Evolutionary conservation across 2,329 filamentous ascomycete species (phyloP).

Genomic region (Alternaria conjuncta): DNA sequence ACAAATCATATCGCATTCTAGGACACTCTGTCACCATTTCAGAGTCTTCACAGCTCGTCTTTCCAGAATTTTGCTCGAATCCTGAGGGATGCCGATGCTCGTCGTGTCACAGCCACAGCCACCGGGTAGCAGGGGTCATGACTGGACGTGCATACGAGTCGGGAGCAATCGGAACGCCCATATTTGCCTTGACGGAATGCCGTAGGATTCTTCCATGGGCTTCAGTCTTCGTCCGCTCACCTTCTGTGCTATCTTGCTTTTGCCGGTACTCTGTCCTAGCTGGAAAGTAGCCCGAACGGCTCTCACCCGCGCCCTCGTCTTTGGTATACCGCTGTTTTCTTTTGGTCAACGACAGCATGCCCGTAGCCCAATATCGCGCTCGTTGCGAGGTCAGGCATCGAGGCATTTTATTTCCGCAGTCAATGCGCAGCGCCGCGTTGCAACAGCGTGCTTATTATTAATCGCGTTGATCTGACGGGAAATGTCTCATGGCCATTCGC

Average conservation of each 20-base stretch:
- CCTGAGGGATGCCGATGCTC: background rate
- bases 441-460: constrained; percentile 21
- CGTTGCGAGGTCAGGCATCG: constrained; percentile 15
- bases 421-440: constrained; percentile 17
- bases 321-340: background rate
- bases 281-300: background rate
- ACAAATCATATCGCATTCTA: background rate
- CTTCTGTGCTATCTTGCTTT: constrained; percentile 3
- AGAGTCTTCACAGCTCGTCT: too few relatives aligned
- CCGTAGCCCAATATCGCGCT: background rate
- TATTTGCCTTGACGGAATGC: constrained; percentile 1
- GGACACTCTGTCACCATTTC: background rate
- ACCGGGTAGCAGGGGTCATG: constrained; percentile 12
- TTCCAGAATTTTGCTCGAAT: background rate
- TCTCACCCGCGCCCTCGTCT: background rate
- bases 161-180: constrained; percentile 17
- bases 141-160: constrained; percentile 13
- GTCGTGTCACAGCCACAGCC: constrained; percentile 12
- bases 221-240: background rate
- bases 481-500: constrained; percentile 8
- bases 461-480: constrained; percentile 21
- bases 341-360: background rate
- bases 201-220: constrained; percentile 6
- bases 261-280: background rate
- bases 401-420: constrained; percentile 23